Percentiles rank a stretch among this genome's conserved stretches.
Evolutionary conservation across 2,329 filamentous ascomycete species (phyloP).

Genomic region (Tricladium varicosporioides): DNA sequence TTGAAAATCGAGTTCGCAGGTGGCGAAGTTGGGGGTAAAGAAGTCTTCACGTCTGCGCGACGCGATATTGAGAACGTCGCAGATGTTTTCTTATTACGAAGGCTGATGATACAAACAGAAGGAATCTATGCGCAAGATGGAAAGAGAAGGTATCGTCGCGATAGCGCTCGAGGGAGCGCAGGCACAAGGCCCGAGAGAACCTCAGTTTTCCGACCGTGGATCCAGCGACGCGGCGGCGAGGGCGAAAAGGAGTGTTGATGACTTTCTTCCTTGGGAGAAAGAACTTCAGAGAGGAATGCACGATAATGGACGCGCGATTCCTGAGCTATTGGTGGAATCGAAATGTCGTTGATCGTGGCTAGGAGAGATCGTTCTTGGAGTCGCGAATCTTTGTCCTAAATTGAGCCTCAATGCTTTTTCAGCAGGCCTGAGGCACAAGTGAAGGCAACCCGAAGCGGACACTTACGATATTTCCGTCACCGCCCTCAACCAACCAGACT

Average conservation of each 20-base stretch:
- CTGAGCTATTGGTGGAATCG: constrained; percentile 19
- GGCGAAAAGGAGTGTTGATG: constrained; percentile 27
- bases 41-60: constrained; percentile 21
- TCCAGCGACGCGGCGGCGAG: constrained; percentile 22
- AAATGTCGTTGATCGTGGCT: constrained; percentile 10
- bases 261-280: constrained; percentile 33
- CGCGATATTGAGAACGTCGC: constrained; percentile 23
- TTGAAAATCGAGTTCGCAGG: constrained; percentile 4
- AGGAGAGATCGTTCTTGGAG: constrained; percentile 5
- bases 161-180: constrained; percentile 33
- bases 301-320: constrained; percentile 34
- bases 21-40: constrained; percentile 16
- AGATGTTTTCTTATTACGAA: constrained; percentile 12
- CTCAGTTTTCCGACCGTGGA: constrained; percentile 24
- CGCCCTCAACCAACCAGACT: not conserved
- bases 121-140: constrained; percentile 25
- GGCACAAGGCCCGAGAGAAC: constrained; percentile 30
- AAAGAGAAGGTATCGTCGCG: constrained; percentile 26
- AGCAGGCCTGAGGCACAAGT: constrained; percentile 1
- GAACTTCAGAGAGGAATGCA: constrained; percentile 32
- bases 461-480: not conserved
- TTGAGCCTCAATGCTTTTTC: not conserved
- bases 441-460: no score
- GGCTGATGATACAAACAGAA: constrained; percentile 15
- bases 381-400: constrained; percentile 7